Evolutionary conservation across 2,329 filamentous ascomycete genomes (phyloP).

Genomic region (Colletotrichum lentis): DNA sequence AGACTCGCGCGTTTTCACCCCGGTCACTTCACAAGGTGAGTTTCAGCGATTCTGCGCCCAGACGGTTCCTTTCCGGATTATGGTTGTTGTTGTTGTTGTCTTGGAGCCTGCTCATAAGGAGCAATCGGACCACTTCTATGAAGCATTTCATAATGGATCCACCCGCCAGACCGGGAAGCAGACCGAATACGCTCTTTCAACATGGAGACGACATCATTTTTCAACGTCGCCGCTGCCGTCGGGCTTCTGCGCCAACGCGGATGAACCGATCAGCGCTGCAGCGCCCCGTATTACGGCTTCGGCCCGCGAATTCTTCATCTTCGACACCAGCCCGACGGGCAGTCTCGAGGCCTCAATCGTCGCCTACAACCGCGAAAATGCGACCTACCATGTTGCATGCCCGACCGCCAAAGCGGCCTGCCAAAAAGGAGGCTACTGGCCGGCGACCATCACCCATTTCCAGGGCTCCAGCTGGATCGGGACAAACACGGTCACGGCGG

Average conservation of each 20-base stretch:
- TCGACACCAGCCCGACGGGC: slow-evolving; percentile 25
- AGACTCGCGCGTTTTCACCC: background rate
- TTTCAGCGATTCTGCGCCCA: background rate
- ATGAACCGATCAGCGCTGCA: background rate
- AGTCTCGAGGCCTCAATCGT: slow-evolving; percentile 31
- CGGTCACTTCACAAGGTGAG: background rate
- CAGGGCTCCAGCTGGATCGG: slow-evolving; percentile 21
- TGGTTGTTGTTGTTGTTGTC: background rate
- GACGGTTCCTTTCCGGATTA: background rate
- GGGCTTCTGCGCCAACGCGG: slow-evolving; percentile 4
- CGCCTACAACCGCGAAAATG: background rate
- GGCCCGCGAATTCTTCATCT: slow-evolving; percentile 27
- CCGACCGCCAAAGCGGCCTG: slow-evolving; percentile 21
- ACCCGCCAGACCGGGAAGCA: background rate
- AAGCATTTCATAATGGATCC: background rate
- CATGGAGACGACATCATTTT: slow-evolving; percentile 9
- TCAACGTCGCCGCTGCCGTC: background rate
- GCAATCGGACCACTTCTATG: background rate
- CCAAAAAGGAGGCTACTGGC: slow-evolving; percentile 24
- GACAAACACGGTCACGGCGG: slow-evolving; percentile 28
- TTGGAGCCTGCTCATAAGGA: background rate
- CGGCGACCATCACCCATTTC: slow-evolving; percentile 18
- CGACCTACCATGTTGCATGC: slow-evolving; percentile 22
- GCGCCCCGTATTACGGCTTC: slow-evolving; percentile 10
- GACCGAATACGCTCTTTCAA: background rate